Conservation (phyloP, 1,284 basidiomycete genomes). For the Melampsora larici-populina region DNA sequence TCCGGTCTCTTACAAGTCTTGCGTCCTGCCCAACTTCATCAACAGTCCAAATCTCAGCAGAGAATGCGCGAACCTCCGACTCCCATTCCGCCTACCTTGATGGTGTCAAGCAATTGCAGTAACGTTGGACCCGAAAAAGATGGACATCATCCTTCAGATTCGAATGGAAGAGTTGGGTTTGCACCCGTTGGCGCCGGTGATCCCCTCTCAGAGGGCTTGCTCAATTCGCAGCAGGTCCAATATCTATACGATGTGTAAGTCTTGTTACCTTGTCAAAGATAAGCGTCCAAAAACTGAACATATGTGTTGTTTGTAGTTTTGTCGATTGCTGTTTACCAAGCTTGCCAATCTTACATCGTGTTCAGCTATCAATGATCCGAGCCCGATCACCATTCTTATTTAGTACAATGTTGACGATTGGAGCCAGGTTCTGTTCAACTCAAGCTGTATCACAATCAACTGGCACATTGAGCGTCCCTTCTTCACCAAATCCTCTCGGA, state of each 20-base stretch:
- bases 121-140: slow-evolving; percentile 35
- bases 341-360: slow-evolving; percentile 33
- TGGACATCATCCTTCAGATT: neutral
- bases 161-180: slow-evolving; percentile 7
- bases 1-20: slow-evolving; percentile 37
- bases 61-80: slow-evolving; percentile 7
- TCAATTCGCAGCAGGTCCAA: slow-evolving; percentile 15
- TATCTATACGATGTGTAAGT: slow-evolving; percentile 38
- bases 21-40: slow-evolving; percentile 16
- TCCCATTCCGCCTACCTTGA: slow-evolving; percentile 17
- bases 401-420: slow-evolving; percentile 35
- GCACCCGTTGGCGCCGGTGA: slow-evolving; percentile 10
- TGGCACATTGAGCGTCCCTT: slow-evolving; percentile 1
- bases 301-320: slow-evolving; percentile 6
- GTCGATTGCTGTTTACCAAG: slow-evolving; percentile 40
- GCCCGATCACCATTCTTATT: slow-evolving; percentile 36
- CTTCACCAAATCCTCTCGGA: neutral
- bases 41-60: neutral
- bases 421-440: slow-evolving; percentile 41
- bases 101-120: slow-evolving; percentile 7
- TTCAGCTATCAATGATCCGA: slow-evolving; percentile 30
- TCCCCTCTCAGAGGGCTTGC: slow-evolving; percentile 29
- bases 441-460: slow-evolving; percentile 29
- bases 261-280: neutral
- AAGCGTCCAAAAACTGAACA: neutral